Conservation (phyloP, 768 basidiomycete genomes). For the Royoungia palumana region DNA sequence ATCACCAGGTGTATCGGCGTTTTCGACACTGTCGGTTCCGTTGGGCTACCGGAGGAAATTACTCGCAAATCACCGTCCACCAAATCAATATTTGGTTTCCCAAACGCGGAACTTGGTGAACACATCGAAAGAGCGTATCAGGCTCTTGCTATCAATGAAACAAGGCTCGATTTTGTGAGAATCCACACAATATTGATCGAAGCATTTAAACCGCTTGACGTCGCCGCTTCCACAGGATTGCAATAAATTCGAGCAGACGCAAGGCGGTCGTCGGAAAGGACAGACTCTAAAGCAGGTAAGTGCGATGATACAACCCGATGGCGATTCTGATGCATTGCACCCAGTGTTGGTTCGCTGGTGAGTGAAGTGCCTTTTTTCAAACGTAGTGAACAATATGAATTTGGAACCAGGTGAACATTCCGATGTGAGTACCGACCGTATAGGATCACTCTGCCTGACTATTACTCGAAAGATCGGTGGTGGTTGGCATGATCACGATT, state of each 20-base stretch:
- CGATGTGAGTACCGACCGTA: slow-evolving; percentile 9
- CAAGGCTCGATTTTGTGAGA: slow-evolving; percentile 64
- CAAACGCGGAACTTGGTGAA: slow-evolving; percentile 53
- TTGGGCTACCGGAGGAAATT: slow-evolving; percentile 68
- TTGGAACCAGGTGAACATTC: slow-evolving; percentile 28
- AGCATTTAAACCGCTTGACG: background rate
- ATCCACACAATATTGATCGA: background rate
- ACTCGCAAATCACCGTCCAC: slow-evolving; percentile 42
- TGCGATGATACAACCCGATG: background rate
- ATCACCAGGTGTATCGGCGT: slow-evolving; percentile 60
- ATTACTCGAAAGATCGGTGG: slow-evolving; percentile 54
- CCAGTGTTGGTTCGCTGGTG: slow-evolving; percentile 73
- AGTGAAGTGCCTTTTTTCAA: slow-evolving; percentile 9
- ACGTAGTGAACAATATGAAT: slow-evolving; percentile 4
- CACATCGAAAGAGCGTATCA: slow-evolving; percentile 68
- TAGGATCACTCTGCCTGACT: background rate
- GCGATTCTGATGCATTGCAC: slow-evolving; percentile 4
- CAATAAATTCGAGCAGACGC: slow-evolving; percentile 61
- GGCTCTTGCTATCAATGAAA: slow-evolving; percentile 67
- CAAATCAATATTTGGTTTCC: slow-evolving; percentile 61
- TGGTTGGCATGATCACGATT: slow-evolving; percentile 63
- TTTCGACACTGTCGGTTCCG: slow-evolving; percentile 74
- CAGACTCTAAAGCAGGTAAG: slow-evolving; percentile 63
- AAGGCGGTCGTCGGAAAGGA: slow-evolving; percentile 46
- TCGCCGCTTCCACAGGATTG: slow-evolving; percentile 40